A percentile compares a stretch with the other conserved stretches of the same genome.
phyloP scores from a whole-genome alignment of 352 stramenopile genomes.

The Thalassiosira livingstoniorum region DNA sequence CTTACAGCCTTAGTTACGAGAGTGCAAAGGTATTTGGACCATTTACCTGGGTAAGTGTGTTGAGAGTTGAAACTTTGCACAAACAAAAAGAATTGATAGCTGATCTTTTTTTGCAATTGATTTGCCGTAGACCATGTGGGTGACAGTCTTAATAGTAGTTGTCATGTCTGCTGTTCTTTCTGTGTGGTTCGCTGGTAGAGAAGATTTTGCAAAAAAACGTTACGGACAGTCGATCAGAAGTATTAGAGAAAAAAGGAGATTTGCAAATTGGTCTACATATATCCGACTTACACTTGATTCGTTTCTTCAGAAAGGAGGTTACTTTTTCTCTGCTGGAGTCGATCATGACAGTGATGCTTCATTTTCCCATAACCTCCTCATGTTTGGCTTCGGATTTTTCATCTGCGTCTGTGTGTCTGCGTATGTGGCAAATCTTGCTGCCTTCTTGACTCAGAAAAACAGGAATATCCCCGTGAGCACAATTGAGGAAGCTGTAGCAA shows the following conservation, averaged over 20 bases:
- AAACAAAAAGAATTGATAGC: too few species aligned
- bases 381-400: constrained; percentile 54
- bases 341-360: constrained; percentile 21
- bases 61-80: background rate
- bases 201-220: too few species aligned
- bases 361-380: constrained; percentile 37
- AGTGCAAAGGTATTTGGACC: constrained; percentile 30
- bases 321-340: constrained; percentile 13
- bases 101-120: too few species aligned
- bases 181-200: background rate
- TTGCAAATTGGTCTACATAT: too few species aligned
- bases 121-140: too few species aligned
- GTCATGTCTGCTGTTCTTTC: background rate
- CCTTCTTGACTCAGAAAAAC: constrained; percentile 53
- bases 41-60: constrained; percentile 25
- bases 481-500: constrained; percentile 11
- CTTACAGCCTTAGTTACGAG: constrained; percentile 8
- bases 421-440: constrained; percentile 48
- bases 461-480: background rate
- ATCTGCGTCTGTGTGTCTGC: constrained; percentile 29
- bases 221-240: too few species aligned
- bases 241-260: too few species aligned
- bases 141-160: too few species aligned
- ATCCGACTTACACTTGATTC: background rate
- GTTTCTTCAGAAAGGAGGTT: background rate